Base-by-base conservation (phyloP, 495 filamentous ascomycete genomes). In the Penicillium odoratum region DNA sequence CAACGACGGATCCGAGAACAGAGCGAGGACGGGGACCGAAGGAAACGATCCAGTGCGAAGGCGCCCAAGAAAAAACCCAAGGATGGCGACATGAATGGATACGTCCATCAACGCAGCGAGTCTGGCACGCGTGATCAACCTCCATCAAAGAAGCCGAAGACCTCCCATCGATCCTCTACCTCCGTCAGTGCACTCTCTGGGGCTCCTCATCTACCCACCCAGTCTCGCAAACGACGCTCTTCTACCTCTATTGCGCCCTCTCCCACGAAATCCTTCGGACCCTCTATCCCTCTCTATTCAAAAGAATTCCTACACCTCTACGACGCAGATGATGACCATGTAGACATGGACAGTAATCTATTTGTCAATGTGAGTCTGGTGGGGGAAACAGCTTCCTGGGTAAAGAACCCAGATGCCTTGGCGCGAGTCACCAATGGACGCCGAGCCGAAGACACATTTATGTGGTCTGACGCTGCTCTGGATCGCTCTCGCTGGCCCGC, bases 1-100 rank as follows among this genome's bases (percentile, higher is more conserved):
- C 88, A 91, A 69, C 72, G 76, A 60, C 73, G 75, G 45, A 78
- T 81, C 40, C 78, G 85, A 61, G 85, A 90, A 59, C 76, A 86
- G 75, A 78, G 76, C 67, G 85, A 83, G 73, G 68, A 78, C 72
- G 61, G 77, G 72, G 74, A 86, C 73, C 69, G 81, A 67, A 80
- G 86, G 81, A 95, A 91, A 70, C 86, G 88, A 36, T 79, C 83
- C 18, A 78, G 84, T 10, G 69, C 85, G 18, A 92, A 91, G 69
- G 85, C 79, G 68, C 85, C 88, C 53, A 92, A 88, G 75, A 92
- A 90, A 74, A 93, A 90, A 68, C 64, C 65, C 72, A 76, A 85
- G 78, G 75, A 77, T 43, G 62, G 65, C 26, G 77, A 83, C 42
- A 55, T 71, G 31, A 73, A 77, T 56, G 72, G 68, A 42, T 66